These are phyloP conservation scores for Edaphochlamys debaryana DNA, from an alignment of 139 green algal genomes.

Conservation along the genomic window DNA sequence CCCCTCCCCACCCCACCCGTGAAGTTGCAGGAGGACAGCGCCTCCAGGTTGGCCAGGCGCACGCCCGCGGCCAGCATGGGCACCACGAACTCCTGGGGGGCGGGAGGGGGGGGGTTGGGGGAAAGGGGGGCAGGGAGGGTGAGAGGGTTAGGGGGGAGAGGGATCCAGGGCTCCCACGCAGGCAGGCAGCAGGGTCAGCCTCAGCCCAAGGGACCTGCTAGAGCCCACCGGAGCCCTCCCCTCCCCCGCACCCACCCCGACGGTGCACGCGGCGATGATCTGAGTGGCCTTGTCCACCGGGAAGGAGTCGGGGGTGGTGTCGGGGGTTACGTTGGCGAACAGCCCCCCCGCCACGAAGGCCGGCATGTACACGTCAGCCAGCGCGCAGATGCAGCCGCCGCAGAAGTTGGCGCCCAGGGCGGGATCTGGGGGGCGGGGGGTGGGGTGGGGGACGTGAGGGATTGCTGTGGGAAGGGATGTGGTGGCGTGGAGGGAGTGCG, in stretches of 20 bases:
- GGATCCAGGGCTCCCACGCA: too few relatives aligned
- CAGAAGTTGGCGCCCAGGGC: not conserved
- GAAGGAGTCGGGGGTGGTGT: constrained; percentile 7
- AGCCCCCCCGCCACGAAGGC: constrained; percentile 32
- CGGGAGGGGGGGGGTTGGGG: not conserved
- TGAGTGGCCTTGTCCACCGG: not conserved
- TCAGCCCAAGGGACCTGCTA: too few relatives aligned
- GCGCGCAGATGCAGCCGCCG: constrained; percentile 28
- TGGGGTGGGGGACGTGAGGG: not conserved
- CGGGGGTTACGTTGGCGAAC: not conserved
- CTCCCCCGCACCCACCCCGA: constrained; percentile 28
- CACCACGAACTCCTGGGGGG: constrained; percentile 24
- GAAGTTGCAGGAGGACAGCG: constrained; percentile 6
- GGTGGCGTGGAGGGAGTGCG: too few relatives aligned
- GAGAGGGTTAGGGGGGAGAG: too few relatives aligned
- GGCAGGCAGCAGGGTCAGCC: too few relatives aligned
- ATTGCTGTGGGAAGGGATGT: too few relatives aligned
- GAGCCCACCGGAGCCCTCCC: too few relatives aligned
- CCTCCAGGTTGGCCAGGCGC: constrained; percentile 13
- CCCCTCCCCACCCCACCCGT: not conserved
- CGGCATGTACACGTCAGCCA: constrained; percentile 36
- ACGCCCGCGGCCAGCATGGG: constrained; percentile 32
- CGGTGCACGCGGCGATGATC: constrained; percentile 36
- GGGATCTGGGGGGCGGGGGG: not conserved
- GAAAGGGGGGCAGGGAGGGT: too few relatives aligned